These are phyloP conservation scores for Colletotrichum lentis DNA, from an alignment of 2,329 filamentous ascomycete genomes.

Conservation along the genomic window DNA sequence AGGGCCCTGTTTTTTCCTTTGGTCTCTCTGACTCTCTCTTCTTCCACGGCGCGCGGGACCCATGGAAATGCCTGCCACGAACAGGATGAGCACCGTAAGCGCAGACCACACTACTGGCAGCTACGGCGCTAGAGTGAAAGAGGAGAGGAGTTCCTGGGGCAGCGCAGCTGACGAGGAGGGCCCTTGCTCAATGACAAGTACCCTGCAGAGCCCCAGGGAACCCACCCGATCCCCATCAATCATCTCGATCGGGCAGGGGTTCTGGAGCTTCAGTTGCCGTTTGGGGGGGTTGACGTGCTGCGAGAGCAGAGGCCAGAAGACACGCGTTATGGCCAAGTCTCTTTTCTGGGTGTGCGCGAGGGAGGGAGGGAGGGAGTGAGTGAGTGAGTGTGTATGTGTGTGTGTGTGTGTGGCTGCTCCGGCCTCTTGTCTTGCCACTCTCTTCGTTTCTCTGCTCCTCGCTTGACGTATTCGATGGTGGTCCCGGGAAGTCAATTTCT, in stretches of 20 bases:
- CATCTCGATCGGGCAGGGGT: conserved; percentile 34
- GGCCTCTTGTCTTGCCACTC: not conserved
- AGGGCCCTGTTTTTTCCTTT: conserved; percentile 8
- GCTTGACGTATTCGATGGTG: not conserved
- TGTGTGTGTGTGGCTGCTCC: not conserved
- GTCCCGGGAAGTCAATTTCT: conserved; percentile 10
- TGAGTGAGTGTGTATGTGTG: not conserved
- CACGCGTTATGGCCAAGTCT: conserved; percentile 19
- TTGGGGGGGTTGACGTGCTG: conserved; percentile 36
- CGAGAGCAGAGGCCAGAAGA: conserved; percentile 22
- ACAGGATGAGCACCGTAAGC: conserved; percentile 8
- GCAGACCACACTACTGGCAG: not conserved
- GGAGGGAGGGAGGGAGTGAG: too few species aligned
- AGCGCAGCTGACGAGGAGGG: conserved; percentile 24
- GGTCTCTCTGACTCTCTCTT: not conserved
- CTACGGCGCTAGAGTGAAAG: conserved; percentile 15
- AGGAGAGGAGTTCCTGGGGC: conserved; percentile 30
- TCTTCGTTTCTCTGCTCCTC: not conserved
- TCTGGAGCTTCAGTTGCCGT: conserved; percentile 35
- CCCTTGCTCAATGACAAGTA: conserved; percentile 27
- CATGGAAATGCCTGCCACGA: conserved; percentile 34
- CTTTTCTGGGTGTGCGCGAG: not conserved
- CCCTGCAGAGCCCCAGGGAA: conserved; percentile 37
- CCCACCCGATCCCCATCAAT: conserved; percentile 37
- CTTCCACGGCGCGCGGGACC: not conserved